phyloP scores from a whole-genome alignment of 306 rosid genomes.

The Ziziphus jujuba region DNA sequence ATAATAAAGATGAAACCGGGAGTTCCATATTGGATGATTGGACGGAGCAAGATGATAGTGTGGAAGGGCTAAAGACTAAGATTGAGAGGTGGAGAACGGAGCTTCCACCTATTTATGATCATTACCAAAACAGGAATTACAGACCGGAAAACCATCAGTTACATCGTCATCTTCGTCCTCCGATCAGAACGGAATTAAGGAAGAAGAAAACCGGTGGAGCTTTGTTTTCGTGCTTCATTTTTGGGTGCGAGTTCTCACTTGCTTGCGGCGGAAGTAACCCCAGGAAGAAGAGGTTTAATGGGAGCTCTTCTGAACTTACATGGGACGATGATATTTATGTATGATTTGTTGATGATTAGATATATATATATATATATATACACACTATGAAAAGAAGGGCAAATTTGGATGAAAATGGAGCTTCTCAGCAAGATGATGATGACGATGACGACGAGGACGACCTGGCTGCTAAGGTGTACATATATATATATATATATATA shows the following conservation, averaged over 20 bases:
- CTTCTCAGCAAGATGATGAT: no score
- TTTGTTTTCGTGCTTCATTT: slow-evolving; percentile 67
- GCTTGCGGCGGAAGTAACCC: slow-evolving; percentile 48
- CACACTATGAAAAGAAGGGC: no score
- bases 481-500: no score
- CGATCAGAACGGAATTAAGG: background rate
- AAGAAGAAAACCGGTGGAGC: slow-evolving; percentile 3
- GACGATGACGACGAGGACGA: no score
- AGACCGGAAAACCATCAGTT: slow-evolving; percentile 2
- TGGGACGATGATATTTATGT: slow-evolving; percentile 25
- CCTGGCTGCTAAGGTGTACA: no score
- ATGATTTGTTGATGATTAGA: no score
- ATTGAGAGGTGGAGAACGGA: slow-evolving; percentile 71
- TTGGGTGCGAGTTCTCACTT: slow-evolving; percentile 63
- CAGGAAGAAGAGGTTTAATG: slow-evolving; percentile 29
- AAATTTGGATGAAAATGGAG: no score
- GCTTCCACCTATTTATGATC: slow-evolving; percentile 50
- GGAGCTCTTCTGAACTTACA: slow-evolving; percentile 46
- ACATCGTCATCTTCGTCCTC: background rate
- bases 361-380: no score
- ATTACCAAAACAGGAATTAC: background rate
- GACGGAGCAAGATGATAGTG: slow-evolving; percentile 45
- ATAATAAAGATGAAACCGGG: background rate
- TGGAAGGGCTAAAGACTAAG: slow-evolving; percentile 64
- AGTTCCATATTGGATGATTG: slow-evolving; percentile 53